These are phyloP conservation scores for Endoconidiophora polonica DNA, from an alignment of 2,329 filamentous ascomycete species.

Conservation along the genomic window DNA sequence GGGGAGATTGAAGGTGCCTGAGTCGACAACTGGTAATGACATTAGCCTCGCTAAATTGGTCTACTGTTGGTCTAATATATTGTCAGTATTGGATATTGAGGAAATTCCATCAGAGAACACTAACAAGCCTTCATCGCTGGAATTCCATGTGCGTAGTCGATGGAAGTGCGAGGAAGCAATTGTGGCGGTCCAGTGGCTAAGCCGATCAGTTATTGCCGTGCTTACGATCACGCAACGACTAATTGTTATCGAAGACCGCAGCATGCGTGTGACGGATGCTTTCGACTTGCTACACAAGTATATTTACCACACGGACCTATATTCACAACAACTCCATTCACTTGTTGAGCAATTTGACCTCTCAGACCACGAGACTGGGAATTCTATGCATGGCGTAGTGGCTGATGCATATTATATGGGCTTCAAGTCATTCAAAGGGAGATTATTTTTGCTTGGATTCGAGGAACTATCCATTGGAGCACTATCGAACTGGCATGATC, in stretches of 20 bases:
- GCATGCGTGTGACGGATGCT: slow-evolving; percentile 80
- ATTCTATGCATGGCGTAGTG: slow-evolving; percentile 84
- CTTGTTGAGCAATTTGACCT: slow-evolving; percentile 70
- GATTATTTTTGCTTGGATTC: slow-evolving; percentile 83
- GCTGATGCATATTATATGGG: slow-evolving; percentile 98
- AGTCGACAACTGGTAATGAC: slow-evolving; percentile 47
- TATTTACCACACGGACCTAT: slow-evolving; percentile 81
- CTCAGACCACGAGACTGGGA: slow-evolving; percentile 46
- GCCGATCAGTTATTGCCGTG: slow-evolving; percentile 76
- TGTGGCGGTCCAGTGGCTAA: slow-evolving; percentile 92
- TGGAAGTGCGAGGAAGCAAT: slow-evolving; percentile 94
- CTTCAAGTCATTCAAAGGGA: slow-evolving; percentile 85
- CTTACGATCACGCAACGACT: slow-evolving; percentile 88
- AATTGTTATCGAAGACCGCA: slow-evolving; percentile 78
- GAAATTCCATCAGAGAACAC: slow-evolving; percentile 51
- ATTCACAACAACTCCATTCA: slow-evolving; percentile 68
- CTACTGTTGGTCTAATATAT: slow-evolving; percentile 97
- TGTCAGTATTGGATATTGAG: slow-evolving; percentile 81
- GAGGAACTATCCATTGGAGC: slow-evolving; percentile 83
- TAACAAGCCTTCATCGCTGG: slow-evolving; percentile 61
- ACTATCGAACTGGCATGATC: slow-evolving; percentile 92
- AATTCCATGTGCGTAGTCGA: slow-evolving; percentile 66
- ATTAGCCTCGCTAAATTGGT: slow-evolving; percentile 74
- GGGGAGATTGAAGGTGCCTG: slow-evolving; percentile 70
- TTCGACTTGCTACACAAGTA: slow-evolving; percentile 86